A percentile compares a stretch with the other conserved stretches of the same genome.
Evolutionary conservation across 768 basidiomycete species (phyloP).

Genomic region (Sarcodon aspratus): DNA sequence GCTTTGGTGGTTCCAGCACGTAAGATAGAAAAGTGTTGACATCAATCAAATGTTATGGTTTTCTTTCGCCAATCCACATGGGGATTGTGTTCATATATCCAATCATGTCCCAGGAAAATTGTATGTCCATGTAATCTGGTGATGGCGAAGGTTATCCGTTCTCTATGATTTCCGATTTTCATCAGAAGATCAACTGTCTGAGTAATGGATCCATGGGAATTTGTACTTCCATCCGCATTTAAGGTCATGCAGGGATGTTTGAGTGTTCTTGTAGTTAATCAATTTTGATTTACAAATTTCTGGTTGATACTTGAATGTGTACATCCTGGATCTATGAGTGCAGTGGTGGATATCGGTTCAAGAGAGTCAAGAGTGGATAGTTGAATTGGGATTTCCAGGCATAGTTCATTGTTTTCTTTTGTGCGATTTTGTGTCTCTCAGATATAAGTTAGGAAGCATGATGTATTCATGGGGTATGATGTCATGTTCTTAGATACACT

Average conservation of each 20-base stretch:
- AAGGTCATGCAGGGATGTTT: conserved; percentile 1
- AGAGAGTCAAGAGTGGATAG: no score
- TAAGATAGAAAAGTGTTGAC: background rate
- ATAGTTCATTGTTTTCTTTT: no score
- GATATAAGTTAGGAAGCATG: no score
- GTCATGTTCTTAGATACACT: no score
- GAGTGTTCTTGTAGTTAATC: background rate
- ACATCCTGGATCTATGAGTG: conserved; percentile 12
- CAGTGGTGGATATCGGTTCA: background rate
- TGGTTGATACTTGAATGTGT: conserved; percentile 11
- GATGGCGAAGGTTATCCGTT: conserved; percentile 3
- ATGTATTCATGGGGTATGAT: no score
- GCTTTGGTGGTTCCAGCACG: background rate
- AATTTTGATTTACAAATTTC: conserved; percentile 4
- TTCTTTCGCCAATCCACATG: conserved; percentile 8
- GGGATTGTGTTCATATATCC: conserved; percentile 10
- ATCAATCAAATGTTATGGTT: conserved; percentile 2
- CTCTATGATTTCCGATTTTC: conserved; percentile 5
- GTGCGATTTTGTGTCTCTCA: no score
- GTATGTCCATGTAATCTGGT: conserved; percentile 6
- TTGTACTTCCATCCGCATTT: conserved; percentile 7
- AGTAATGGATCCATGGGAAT: conserved; percentile 5
- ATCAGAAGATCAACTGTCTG: conserved; percentile 1
- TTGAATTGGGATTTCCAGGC: no score
- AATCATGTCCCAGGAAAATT: conserved; percentile 9